phyloP scores from a whole-genome alignment of 140 eudicot genomes.

The Bidens hawaiensis region DNA sequence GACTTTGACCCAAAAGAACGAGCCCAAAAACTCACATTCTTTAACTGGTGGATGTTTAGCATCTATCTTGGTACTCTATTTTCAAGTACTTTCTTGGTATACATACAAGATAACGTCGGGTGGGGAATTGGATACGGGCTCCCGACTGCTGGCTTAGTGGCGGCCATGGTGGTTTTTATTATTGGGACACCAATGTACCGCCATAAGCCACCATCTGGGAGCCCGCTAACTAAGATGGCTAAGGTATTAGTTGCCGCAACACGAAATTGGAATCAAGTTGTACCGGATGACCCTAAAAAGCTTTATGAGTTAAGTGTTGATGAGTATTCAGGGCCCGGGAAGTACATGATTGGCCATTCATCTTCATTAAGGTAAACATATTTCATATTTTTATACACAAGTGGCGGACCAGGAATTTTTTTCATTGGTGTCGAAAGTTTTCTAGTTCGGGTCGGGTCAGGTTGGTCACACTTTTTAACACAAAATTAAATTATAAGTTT shows the following conservation, averaged over 20 bases:
- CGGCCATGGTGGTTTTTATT: slow-evolving; percentile 28
- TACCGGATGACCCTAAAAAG: slow-evolving; percentile 39
- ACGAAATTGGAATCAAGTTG: slow-evolving; percentile 31
- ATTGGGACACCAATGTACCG: slow-evolving; percentile 41
- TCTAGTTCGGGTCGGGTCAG: no score
- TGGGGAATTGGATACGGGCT: slow-evolving; percentile 45
- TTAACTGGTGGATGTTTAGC: slow-evolving; percentile 66
- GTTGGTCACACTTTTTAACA: no score
- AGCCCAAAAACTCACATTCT: slow-evolving; percentile 44
- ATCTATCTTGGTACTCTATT: slow-evolving; percentile 42
- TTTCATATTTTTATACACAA: no score
- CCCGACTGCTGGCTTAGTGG: slow-evolving; percentile 31
- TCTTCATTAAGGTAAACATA: slow-evolving; percentile 27
- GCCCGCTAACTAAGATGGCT: slow-evolving; percentile 43
- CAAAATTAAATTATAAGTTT: no score
- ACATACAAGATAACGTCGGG: slow-evolving; percentile 45
- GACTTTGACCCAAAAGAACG: slow-evolving; percentile 46
- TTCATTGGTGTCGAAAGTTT: no score
- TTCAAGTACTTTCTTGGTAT: slow-evolving; percentile 38
- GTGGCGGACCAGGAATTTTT: no score
- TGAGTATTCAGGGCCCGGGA: slow-evolving; percentile 32
- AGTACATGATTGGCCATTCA: slow-evolving; percentile 31
- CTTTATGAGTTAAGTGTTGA: slow-evolving; percentile 32
- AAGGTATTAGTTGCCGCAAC: slow-evolving; percentile 35
- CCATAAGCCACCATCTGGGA: slow-evolving; percentile 43